Evolutionary conservation across 768 basidiomycete genomes (phyloP).

Genomic region (Grammothele lineata): DNA sequence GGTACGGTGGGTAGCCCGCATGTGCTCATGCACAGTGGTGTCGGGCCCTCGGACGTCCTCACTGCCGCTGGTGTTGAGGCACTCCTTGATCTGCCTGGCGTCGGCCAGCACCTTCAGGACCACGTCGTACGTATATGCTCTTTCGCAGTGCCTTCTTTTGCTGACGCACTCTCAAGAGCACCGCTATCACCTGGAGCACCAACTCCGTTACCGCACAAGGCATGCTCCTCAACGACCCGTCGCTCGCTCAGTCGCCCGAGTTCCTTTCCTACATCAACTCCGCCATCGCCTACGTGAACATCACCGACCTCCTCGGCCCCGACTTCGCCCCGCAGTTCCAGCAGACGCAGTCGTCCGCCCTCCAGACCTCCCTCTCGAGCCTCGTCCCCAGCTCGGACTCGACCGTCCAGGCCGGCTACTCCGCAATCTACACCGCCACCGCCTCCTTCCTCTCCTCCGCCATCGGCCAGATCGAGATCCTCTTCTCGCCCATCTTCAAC

Average conservation of each 20-base stretch:
- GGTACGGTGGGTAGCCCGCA: conserved; percentile 52
- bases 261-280: conserved; percentile 62
- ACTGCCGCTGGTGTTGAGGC: conserved; percentile 41
- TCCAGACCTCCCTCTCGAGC: conserved; percentile 29
- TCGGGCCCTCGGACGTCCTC: conserved; percentile 53
- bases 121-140: conserved; percentile 28
- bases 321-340: conserved; percentile 32
- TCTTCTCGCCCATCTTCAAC: conserved; percentile 40
- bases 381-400: conserved; percentile 43
- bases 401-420: conserved; percentile 49
- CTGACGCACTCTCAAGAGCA: no score
- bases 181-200: conserved; percentile 36
- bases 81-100: conserved; percentile 48
- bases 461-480: conserved; percentile 56
- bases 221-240: no score
- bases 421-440: conserved; percentile 47
- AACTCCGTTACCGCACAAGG: conserved; percentile 30
- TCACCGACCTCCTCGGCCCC: conserved; percentile 39
- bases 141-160: neutral
- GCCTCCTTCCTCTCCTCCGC: conserved; percentile 34
- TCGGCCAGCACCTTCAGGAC: conserved; percentile 58
- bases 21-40: conserved; percentile 52
- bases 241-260: conserved; percentile 19
- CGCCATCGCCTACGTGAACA: conserved; percentile 58
- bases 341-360: conserved; percentile 27